phyloP scores from a whole-genome alignment of 1,139 yeast genomes.

The Candida freyschussii region DNA sequence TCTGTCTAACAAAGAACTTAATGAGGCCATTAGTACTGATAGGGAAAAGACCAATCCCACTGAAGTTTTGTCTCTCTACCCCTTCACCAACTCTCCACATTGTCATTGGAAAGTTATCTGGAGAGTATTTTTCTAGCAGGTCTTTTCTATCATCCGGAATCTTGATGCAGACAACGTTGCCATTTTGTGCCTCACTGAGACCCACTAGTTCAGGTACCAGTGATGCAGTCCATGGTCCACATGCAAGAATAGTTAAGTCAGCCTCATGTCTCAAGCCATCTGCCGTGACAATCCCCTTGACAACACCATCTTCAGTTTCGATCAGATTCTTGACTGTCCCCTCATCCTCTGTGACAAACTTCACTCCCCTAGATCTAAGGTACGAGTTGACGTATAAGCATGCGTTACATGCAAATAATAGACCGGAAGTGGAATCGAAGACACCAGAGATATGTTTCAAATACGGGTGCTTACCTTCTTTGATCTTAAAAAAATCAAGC shows the following conservation, averaged over 20 bases:
- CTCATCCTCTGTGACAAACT: constrained; percentile 17
- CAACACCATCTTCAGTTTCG: constrained; percentile 6
- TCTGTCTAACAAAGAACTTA: constrained; percentile 20
- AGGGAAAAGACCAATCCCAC: constrained; percentile 25
- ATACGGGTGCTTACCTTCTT: constrained; percentile 5
- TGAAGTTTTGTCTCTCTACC: constrained; percentile 21
- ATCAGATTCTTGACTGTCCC: constrained; percentile 12
- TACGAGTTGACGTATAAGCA: constrained; percentile 28
- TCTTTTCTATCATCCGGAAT: constrained; percentile 31
- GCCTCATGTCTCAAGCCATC: constrained; percentile 26
- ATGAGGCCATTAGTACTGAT: constrained; percentile 19
- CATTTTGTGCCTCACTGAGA: constrained; percentile 34
- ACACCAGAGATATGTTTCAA: constrained; percentile 26
- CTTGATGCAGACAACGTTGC: constrained; percentile 29
- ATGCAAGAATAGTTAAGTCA: constrained; percentile 21
- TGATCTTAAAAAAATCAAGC: constrained; percentile 23
- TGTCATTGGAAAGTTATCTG: constrained; percentile 28
- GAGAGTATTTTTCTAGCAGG: constrained; percentile 28
- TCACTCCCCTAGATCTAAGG: constrained; percentile 21
- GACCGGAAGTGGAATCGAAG: constrained; percentile 35
- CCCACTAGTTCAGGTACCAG: constrained; percentile 27
- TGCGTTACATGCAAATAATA: constrained; percentile 35
- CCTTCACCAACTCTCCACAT: constrained; percentile 25
- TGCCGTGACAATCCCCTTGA: constrained; percentile 17
- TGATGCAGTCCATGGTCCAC: constrained; percentile 25